These are phyloP conservation scores for Tetratostichococcus sp. DNA, from an alignment of 139 green algal genomes.

Conservation along the genomic window DNA sequence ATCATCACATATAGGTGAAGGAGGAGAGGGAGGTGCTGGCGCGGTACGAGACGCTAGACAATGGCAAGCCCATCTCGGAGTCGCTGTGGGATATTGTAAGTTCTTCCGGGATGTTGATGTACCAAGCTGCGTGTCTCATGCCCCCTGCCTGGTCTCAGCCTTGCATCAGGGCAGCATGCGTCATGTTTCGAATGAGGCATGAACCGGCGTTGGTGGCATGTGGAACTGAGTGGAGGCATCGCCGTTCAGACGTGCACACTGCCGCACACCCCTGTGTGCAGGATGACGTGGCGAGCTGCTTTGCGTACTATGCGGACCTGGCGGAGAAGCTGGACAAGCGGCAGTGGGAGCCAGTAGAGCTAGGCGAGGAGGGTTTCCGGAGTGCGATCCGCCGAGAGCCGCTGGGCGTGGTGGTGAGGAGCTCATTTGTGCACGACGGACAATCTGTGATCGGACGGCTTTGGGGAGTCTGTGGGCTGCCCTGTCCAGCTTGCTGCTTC, in stretches of 20 bases:
- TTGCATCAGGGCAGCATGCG: too few species aligned
- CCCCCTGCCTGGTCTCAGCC: too few species aligned
- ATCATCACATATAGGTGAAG: too few species aligned
- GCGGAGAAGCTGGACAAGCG: conserved; percentile 74
- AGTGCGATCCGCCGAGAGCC: conserved; percentile 27
- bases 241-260: too few species aligned
- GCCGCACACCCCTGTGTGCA: conserved; percentile 27
- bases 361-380: conserved; percentile 59
- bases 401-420: conserved; percentile 33
- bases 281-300: conserved; percentile 68
- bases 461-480: too few species aligned
- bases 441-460: too few species aligned
- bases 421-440: too few species aligned
- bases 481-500: too few species aligned
- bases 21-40: conserved; percentile 61
- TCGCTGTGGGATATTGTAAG: conserved; percentile 82
- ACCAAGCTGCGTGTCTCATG: too few species aligned
- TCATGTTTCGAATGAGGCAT: too few species aligned
- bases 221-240: background rate
- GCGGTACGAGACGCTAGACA: conserved; percentile 69
- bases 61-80: conserved; percentile 84
- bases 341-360: conserved; percentile 54
- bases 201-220: too few species aligned
- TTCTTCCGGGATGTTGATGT: too few species aligned
- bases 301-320: conserved; percentile 79